A percentile compares a stretch with the other conserved stretches of the same genome.
Conservation (phyloP, 331 rosid species). For the Pyrus hybrid region DNA sequence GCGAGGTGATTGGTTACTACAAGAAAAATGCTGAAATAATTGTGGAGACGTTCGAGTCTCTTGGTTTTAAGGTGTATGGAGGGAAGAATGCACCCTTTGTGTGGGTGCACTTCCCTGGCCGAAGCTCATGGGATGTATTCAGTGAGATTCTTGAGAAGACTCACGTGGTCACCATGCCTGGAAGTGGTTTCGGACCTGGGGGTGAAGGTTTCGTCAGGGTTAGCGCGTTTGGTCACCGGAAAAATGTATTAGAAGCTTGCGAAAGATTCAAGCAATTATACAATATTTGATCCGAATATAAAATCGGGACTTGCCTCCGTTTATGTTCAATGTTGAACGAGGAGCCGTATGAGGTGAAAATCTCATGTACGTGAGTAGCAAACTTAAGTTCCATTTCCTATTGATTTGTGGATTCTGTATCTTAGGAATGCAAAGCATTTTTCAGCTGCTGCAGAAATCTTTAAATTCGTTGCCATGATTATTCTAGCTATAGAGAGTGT, state of each 20-base stretch:
- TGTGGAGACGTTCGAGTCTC: slow-evolving; percentile 45
- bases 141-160: slow-evolving; percentile 53
- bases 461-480: too few species aligned
- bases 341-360: too few species aligned
- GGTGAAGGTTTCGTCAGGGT: slow-evolving; percentile 54
- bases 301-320: not conserved
- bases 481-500: too few species aligned
- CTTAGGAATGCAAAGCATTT: not conserved
- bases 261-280: slow-evolving; percentile 45
- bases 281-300: not conserved
- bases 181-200: slow-evolving; percentile 54
- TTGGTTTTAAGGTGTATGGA: slow-evolving; percentile 50
- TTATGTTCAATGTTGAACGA: not conserved
- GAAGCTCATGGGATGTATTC: slow-evolving; percentile 55
- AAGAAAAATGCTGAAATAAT: slow-evolving; percentile 43
- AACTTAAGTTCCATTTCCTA: too few species aligned
- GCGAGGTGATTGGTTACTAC: slow-evolving; percentile 40
- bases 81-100: slow-evolving; percentile 54
- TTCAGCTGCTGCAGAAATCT: not conserved
- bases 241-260: slow-evolving; percentile 44
- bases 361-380: too few species aligned
- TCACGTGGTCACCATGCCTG: slow-evolving; percentile 50
- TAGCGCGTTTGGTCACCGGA: slow-evolving; percentile 47
- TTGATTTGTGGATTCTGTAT: not conserved
- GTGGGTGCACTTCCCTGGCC: slow-evolving; percentile 53